These are phyloP conservation scores for Mortierella polycephala DNA, from an alignment of 371 early-diverging fungal genomes.

Conservation along the genomic window DNA sequence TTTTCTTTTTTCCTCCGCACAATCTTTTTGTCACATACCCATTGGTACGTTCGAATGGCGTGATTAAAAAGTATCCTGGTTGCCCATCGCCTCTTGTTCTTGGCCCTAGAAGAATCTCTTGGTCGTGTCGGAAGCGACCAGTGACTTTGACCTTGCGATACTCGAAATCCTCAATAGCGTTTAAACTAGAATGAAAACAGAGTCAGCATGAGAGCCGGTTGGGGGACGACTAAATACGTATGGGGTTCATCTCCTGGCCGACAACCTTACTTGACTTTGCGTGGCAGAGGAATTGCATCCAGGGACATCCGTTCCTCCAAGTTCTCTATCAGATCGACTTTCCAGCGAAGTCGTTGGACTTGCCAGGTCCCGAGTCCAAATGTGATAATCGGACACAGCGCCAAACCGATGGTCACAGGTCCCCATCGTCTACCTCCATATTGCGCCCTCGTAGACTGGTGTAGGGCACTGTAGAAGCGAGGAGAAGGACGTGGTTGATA, in stretches of 20 bases:
- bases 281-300: constrained; percentile 77
- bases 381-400: constrained; percentile 81
- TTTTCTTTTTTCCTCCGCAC: too few relatives aligned
- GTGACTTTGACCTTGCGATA: constrained; percentile 76
- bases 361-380: constrained; percentile 94
- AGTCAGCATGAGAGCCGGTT: background rate
- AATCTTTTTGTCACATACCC: constrained; percentile 54
- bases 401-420: constrained; percentile 57
- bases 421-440: constrained; percentile 44
- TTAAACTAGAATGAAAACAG: constrained; percentile 43
- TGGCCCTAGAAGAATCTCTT: constrained; percentile 85
- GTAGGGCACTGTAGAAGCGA: constrained; percentile 22
- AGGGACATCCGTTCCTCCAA: constrained; percentile 73
- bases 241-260: background rate
- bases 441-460: constrained; percentile 29
- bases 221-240: background rate
- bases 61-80: constrained; percentile 84
- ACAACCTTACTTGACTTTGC: constrained; percentile 65
- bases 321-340: constrained; percentile 79
- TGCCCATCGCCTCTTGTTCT: constrained; percentile 78
- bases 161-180: constrained; percentile 71
- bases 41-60: constrained; percentile 84
- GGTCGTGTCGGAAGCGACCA: constrained; percentile 77
- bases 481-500: too few relatives aligned
- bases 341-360: constrained; percentile 90